Conservation (phyloP, 805 yeast species). For the Pichia occidentalis region DNA sequence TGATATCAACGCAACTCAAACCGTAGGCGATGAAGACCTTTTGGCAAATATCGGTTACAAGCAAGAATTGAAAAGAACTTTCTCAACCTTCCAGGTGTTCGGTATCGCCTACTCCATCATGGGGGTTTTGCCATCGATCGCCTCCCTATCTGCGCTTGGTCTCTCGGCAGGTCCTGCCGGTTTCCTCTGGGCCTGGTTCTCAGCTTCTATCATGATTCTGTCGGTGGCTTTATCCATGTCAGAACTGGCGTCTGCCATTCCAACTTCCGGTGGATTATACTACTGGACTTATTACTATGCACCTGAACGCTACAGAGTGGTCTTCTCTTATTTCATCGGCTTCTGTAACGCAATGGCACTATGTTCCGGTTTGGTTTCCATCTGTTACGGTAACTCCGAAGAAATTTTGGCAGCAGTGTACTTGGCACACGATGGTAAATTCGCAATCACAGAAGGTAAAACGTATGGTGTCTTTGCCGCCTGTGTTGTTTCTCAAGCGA, state of each 20-base stretch:
- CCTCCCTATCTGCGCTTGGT: slow-evolving; percentile 47
- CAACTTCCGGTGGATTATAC: slow-evolving; percentile 72
- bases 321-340: slow-evolving; percentile 58
- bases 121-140: slow-evolving; percentile 62
- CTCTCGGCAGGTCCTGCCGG: slow-evolving; percentile 58
- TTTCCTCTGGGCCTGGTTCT: slow-evolving; percentile 67
- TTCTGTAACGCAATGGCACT: slow-evolving; percentile 62
- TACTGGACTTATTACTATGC: slow-evolving; percentile 65
- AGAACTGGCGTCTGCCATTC: slow-evolving; percentile 61
- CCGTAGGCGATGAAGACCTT: slow-evolving; percentile 29
- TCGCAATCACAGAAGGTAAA: slow-evolving; percentile 45
- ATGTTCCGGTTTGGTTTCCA: slow-evolving; percentile 59
- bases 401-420: slow-evolving; percentile 55
- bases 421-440: slow-evolving; percentile 44
- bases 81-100: slow-evolving; percentile 56
- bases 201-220: slow-evolving; percentile 49
- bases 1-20: slow-evolving; percentile 25
- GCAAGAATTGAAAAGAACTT: slow-evolving; percentile 58
- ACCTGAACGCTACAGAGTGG: slow-evolving; percentile 44
- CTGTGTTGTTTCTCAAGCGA: slow-evolving; percentile 45
- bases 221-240: slow-evolving; percentile 58
- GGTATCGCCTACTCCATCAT: slow-evolving; percentile 68
- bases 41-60: slow-evolving; percentile 60
- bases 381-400: slow-evolving; percentile 61
- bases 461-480: slow-evolving; percentile 64